Evolutionary conservation across 306 rosid genomes (phyloP).

Genomic region (Vigna trinervia): DNA sequence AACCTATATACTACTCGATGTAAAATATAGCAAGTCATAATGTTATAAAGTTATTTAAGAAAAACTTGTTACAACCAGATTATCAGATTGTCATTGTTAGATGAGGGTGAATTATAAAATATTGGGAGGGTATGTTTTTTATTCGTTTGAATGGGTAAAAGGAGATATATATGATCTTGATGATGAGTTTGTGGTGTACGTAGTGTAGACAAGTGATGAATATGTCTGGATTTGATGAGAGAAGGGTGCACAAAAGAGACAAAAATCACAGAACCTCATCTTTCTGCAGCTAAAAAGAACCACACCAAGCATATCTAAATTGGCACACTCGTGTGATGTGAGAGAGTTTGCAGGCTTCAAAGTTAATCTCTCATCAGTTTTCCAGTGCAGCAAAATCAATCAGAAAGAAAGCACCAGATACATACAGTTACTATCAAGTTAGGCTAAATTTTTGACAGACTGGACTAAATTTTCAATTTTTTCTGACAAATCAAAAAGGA

Average conservation of each 20-base stretch:
- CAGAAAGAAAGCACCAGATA: background rate
- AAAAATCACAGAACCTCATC: slow-evolving; percentile 55
- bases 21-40: too few relatives aligned
- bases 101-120: slow-evolving; percentile 5
- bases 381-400: slow-evolving; percentile 1
- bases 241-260: slow-evolving; percentile 23
- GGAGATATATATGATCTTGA: slow-evolving; percentile 3
- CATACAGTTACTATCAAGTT: background rate
- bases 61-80: too few relatives aligned
- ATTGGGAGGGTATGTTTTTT: background rate
- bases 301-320: slow-evolving; percentile 3
- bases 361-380: background rate
- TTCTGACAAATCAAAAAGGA: background rate
- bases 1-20: too few relatives aligned
- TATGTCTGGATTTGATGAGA: slow-evolving; percentile 46
- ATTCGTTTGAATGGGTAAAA: slow-evolving; percentile 8
- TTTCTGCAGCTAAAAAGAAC: slow-evolving; percentile 54
- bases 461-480: background rate
- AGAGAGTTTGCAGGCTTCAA: background rate
- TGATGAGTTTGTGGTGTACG: slow-evolving; percentile 19
- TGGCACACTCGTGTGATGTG: slow-evolving; percentile 36
- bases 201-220: slow-evolving; percentile 17
- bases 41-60: too few relatives aligned
- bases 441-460: background rate
- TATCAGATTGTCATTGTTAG: background rate